A percentile compares a stretch with the other conserved stretches of the same genome.
Conservation (phyloP, 768 basidiomycete genomes). For the Dendrothele bispora region DNA sequence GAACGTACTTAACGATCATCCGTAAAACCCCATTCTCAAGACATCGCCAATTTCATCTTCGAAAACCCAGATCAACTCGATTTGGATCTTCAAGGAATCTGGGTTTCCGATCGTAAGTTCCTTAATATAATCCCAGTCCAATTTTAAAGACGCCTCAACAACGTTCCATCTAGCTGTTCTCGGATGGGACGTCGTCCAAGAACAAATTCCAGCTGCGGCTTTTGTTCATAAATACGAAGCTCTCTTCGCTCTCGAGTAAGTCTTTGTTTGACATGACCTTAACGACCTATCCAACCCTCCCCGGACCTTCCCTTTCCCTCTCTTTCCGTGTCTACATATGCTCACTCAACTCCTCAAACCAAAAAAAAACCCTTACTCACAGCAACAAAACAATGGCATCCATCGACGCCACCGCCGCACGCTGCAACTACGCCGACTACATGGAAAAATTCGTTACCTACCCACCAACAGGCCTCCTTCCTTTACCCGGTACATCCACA, state of each 20-base stretch:
- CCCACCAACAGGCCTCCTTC: constrained; percentile 62
- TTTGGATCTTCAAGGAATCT: constrained; percentile 65
- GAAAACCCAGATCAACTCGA: constrained; percentile 51
- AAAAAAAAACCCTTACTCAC: constrained; percentile 57
- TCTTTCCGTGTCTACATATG: not conserved
- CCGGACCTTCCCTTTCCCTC: not conserved
- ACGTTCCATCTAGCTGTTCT: constrained; percentile 43
- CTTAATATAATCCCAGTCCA: not conserved
- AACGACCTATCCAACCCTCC: not conserved
- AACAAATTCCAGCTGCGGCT: constrained; percentile 68
- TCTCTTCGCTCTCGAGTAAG: constrained; percentile 74
- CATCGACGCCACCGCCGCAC: constrained; percentile 49
- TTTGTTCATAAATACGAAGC: constrained; percentile 74
- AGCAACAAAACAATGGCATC: constrained; percentile 64
- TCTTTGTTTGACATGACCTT: not conserved
- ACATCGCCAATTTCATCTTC: constrained; percentile 76
- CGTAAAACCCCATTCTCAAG: constrained; percentile 31
- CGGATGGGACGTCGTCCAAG: constrained; percentile 64
- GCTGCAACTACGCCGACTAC: constrained; percentile 69
- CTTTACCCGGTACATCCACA: constrained; percentile 61
- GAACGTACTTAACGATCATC: not conserved
- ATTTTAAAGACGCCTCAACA: not conserved
- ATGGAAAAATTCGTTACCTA: constrained; percentile 60
- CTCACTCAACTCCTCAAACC: constrained; percentile 30
- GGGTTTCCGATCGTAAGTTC: constrained; percentile 68